Base-by-base conservation (phyloP, 2,329 filamentous ascomycete genomes). In the Neofusicoccum sp. region DNA sequence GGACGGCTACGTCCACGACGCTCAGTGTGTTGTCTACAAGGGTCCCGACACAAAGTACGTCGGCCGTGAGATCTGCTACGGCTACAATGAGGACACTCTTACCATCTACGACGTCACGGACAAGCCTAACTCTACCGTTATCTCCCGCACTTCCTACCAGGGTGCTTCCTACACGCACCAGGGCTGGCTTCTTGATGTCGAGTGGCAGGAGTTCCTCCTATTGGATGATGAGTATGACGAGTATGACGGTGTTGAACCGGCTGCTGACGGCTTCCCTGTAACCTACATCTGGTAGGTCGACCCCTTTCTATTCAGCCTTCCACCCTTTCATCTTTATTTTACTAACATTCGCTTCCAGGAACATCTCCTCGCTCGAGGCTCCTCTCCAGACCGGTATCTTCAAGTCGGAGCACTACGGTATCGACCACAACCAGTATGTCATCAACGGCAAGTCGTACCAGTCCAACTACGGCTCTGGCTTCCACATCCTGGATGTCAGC, bases 1-100 rank as follows among this genome's bases (percentile, higher is more conserved):
- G 16, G 84, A 86, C 67, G 83, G 83, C 38, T 86, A 86, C 68
- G 83, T 86, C 12, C 84, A 86, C 69, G 84, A 86, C 65, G 84
- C 84, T 2, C 83, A 86, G 70, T 86, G 84, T 68, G 72, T 86
- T 40, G 77, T 80, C 62, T 84, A 83, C 72, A 77, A 75, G 6
- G 82, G 83, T 0, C 82, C 82, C 0, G 79, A 84, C 62, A 71
- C 69, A 26, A 66, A 74, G 26, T 85, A 80, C 68, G 68, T 71
- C 3, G 80, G 78, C 26, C 74, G 72, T 1, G 80, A 85, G 58
- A 82, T 85, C 66, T 85, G 82, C 77, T 83, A 82, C 66, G 80
- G 79, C 36, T 84, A 82, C 75, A 83, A 83, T 69, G 81, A 82
- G 63, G 79, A 82, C 67, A 78, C 77, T 0, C 66, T 82, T 56